Base-by-base conservation (phyloP, 495 filamentous ascomycete genomes). In the Aspergillus diversus region DNA sequence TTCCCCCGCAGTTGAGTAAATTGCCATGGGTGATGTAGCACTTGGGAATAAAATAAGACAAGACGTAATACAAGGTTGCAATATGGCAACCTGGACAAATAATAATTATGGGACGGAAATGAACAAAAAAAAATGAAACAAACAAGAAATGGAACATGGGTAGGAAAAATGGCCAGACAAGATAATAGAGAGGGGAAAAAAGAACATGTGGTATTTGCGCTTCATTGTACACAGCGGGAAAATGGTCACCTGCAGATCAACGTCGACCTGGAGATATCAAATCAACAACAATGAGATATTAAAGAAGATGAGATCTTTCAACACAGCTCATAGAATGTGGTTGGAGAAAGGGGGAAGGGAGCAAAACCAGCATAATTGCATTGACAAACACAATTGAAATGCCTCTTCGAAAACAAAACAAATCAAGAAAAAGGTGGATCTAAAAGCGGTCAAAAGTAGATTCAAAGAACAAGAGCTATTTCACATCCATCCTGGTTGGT, bases 191-290 rank as follows among this genome's bases (percentile, higher is more conserved):
- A 65, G 66, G 63, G 66, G 33, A 57, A 57, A 56, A 63, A 67
- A 61, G 64, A 63, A 56, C 64, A 71, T 60, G 72, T 77, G 76
- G 75, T 78, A 80, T 80, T 80, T 80, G 75, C 77, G 77, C 75
- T 80, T 75, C 77, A 80, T 78, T 77, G 74, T 80, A 80, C 75
- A 79, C 70, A 70, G 63, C 69, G 34, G 55, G 63, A 63, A 63
- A 61, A 63, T 64, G 64, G 64, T 58, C 64, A 69, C 64, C 63
- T 55, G 60, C 63, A 68, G 55, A 66, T 62, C 60, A 59, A 60
- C 49, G 62, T 61, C 49, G 60, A 66, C 39, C 51, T 66, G 64
- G 31, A 61, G 39, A 55, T 53, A 64, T 60, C 61, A 62, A 54
- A 59, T 59, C 63, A 64, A 69, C 39, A 33, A 59, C 56, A 66